A percentile compares a stretch with the other conserved stretches of the same genome.
phyloP scores from a whole-genome alignment of 192 early-diverging fungal species.

The Powellomyces hirtus region DNA sequence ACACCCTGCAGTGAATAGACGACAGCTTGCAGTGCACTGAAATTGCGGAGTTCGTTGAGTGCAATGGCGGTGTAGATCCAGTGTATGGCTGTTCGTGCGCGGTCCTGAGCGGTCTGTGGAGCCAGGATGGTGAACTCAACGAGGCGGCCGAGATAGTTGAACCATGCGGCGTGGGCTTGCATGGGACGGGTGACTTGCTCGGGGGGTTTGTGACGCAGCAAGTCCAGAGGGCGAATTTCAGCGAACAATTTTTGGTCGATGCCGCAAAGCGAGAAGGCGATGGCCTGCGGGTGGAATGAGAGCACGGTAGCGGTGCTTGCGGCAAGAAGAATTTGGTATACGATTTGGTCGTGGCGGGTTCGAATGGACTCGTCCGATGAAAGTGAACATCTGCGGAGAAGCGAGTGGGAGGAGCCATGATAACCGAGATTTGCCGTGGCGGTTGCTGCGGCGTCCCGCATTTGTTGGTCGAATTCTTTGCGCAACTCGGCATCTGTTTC shows the following conservation, averaged over 20 bases:
- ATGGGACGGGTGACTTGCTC: slow-evolving; percentile 59
- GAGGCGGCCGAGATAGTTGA: slow-evolving; percentile 75
- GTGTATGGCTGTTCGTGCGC: slow-evolving; percentile 60
- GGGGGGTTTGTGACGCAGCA: slow-evolving; percentile 59
- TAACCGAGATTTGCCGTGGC: not conserved
- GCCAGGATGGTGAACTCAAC: slow-evolving; percentile 71
- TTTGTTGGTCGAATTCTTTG: not conserved
- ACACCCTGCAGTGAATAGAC: slow-evolving; percentile 66
- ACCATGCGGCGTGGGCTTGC: slow-evolving; percentile 69
- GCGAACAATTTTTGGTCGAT: slow-evolving; percentile 70
- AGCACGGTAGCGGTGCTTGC: not conserved
- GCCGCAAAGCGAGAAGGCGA: slow-evolving; percentile 67
- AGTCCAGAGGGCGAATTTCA: slow-evolving; percentile 56
- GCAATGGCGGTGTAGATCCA: slow-evolving; percentile 71
- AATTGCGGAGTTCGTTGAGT: slow-evolving; percentile 59
- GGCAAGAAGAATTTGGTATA: too few relatives aligned
- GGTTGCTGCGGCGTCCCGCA: not conserved
- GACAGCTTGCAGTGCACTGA: slow-evolving; percentile 71
- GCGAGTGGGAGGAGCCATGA: too few relatives aligned
- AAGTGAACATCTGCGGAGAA: too few relatives aligned
- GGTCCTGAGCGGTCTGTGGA: slow-evolving; percentile 50
- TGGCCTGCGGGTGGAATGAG: slow-evolving; percentile 9
- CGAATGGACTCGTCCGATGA: too few relatives aligned
- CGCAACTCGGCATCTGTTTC: not conserved
- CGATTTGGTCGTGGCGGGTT: too few relatives aligned